A percentile compares a stretch with the other conserved stretches of the same genome.
phyloP scores from a whole-genome alignment of 2,329 filamentous ascomycete species.

The Fusarium compactum region DNA sequence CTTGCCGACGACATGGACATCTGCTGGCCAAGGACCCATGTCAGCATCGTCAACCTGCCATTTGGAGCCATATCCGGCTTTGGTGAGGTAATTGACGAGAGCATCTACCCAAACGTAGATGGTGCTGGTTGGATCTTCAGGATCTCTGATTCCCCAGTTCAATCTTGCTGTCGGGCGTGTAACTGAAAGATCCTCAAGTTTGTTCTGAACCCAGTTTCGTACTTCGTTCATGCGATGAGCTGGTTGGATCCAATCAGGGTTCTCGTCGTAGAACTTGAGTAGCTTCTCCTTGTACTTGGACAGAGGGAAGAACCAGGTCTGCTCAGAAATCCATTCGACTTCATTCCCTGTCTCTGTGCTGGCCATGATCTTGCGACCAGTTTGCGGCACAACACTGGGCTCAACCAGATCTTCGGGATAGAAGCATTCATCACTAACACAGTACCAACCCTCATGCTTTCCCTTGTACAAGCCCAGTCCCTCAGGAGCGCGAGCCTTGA shows the following conservation, averaged over 20 bases:
- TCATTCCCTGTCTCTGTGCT: conserved; percentile 89
- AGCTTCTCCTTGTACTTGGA: conserved; percentile 84
- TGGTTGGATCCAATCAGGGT: conserved; percentile 83
- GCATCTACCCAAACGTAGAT: conserved; percentile 99
- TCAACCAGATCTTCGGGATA: conserved; percentile 84
- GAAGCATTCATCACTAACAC: conserved; percentile 95
- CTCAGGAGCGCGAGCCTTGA: conserved; percentile 67
- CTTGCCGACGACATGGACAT: conserved; percentile 94
- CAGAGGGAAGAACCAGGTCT: conserved; percentile 94
- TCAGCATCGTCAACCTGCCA: conserved; percentile 75
- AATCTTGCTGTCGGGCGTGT: conserved; percentile 84
- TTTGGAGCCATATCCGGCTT: conserved; percentile 74
- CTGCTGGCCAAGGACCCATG: conserved; percentile 83
- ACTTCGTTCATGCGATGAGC: conserved; percentile 80
- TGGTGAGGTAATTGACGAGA: conserved; percentile 92
- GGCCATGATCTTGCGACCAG: conserved; percentile 84
- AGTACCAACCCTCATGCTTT: conserved; percentile 96
- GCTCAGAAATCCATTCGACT: conserved; percentile 94
- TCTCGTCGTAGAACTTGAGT: conserved; percentile 81
- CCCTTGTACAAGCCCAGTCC: conserved; percentile 84
- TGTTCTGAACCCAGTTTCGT: conserved; percentile 78
- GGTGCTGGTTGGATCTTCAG: conserved; percentile 85
- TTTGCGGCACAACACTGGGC: conserved; percentile 79
- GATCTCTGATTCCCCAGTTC: conserved; percentile 90
- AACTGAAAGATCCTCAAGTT: conserved; percentile 88